These are phyloP conservation scores for Rhodotorula babjevae DNA, from an alignment of 768 basidiomycete species.

Conservation along the genomic window DNA sequence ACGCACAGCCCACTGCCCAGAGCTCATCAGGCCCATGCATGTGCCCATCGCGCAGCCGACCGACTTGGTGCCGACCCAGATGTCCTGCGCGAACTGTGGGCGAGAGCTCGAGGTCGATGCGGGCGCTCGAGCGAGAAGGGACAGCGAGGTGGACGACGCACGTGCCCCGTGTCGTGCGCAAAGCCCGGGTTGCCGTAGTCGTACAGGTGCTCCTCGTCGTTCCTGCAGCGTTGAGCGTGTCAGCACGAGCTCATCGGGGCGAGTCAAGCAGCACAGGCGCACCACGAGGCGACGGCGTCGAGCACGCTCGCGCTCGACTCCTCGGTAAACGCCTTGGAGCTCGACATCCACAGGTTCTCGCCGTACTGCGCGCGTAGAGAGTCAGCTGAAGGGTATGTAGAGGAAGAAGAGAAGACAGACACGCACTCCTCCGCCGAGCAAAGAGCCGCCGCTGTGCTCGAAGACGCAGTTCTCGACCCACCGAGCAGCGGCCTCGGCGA, in stretches of 20 bases:
- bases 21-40: not conserved
- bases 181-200: slow-evolving; percentile 11
- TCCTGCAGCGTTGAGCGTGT: not conserved
- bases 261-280: not conserved
- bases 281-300: slow-evolving; percentile 10
- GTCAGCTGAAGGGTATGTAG: not conserved
- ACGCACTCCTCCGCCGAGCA: not conserved
- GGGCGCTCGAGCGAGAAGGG: no score
- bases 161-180: slow-evolving; percentile 14
- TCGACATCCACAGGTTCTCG: slow-evolving; percentile 7
- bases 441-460: slow-evolving; percentile 2
- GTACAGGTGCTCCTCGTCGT: slow-evolving; percentile 9
- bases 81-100: slow-evolving; percentile 5
- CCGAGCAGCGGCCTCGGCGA: not conserved
- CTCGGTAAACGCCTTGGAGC: no score
- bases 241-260: no score
- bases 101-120: not conserved
- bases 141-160: not conserved
- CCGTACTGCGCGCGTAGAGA: not conserved
- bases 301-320: not conserved
- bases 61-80: slow-evolving; percentile 5
- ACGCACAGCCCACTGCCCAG: slow-evolving; percentile 4
- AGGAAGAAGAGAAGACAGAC: not conserved
- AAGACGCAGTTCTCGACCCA: slow-evolving; percentile 14
- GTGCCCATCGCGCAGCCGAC: slow-evolving; percentile 15